phyloP scores from a whole-genome alignment of 352 stramenopile species.

The Globisporangium ultimum region DNA sequence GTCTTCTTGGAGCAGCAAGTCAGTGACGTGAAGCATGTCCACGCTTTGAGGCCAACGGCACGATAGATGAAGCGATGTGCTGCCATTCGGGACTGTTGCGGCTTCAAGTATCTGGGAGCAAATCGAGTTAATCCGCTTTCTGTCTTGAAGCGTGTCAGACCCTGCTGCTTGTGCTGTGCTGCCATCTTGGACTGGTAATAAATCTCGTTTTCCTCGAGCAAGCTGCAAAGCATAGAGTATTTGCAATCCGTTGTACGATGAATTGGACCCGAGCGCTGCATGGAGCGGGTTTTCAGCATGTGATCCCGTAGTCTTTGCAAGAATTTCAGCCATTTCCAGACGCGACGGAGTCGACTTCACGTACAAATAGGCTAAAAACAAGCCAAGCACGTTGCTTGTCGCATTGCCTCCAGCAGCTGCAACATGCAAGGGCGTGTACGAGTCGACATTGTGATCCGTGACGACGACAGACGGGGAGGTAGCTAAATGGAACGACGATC shows the following conservation, averaged over 20 bases:
- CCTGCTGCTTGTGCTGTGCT: background rate
- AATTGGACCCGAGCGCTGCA: slow-evolving; percentile 32
- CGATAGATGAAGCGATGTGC: slow-evolving; percentile 52
- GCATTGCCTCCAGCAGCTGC: slow-evolving; percentile 35
- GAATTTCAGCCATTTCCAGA: slow-evolving; percentile 14
- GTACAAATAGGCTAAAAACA: slow-evolving; percentile 42
- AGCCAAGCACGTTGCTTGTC: slow-evolving; percentile 30
- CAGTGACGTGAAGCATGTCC: slow-evolving; percentile 35
- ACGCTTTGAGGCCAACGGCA: slow-evolving; percentile 30
- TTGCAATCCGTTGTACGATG: slow-evolving; percentile 36
- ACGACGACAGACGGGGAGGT: slow-evolving; percentile 23
- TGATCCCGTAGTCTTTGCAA: slow-evolving; percentile 20
- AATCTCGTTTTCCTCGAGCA: slow-evolving; percentile 4
- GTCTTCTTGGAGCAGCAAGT: slow-evolving; percentile 38
- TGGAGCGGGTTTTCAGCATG: slow-evolving; percentile 40
- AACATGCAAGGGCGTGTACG: slow-evolving; percentile 36
- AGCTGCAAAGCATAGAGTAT: slow-evolving; percentile 32
- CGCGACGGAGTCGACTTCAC: slow-evolving; percentile 8
- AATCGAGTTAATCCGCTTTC: slow-evolving; percentile 8
- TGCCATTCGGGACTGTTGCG: slow-evolving; percentile 20
- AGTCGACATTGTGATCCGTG: slow-evolving; percentile 32
- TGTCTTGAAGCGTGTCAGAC: background rate
- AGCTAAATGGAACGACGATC: slow-evolving; percentile 28
- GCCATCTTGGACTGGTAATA: background rate
- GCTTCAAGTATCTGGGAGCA: slow-evolving; percentile 26